Conservation (phyloP, 2,329 filamentous ascomycete species). For the Allantophomopsis cytisporea region DNA sequence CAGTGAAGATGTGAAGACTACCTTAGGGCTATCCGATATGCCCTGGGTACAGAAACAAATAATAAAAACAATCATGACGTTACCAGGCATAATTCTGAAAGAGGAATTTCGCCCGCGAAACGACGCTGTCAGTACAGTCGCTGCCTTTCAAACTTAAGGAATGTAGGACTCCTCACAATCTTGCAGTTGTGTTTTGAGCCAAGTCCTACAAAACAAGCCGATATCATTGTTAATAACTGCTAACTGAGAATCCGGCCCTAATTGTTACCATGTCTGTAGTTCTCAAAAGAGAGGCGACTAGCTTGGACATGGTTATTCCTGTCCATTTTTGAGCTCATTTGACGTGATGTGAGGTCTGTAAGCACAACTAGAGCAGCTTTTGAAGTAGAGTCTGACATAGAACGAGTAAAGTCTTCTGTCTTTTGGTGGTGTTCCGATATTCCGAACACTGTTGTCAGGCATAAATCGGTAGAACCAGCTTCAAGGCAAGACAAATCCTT, state of each 20-base stretch:
- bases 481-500: too few relatives aligned
- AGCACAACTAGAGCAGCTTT: too few relatives aligned
- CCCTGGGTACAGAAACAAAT: conserved; percentile 12
- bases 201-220: too few relatives aligned
- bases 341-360: too few relatives aligned
- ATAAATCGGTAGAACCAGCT: too few relatives aligned
- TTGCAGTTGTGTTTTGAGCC: too few relatives aligned
- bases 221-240: conserved; percentile 1
- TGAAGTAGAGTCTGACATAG: too few relatives aligned
- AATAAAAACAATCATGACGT: conserved; percentile 13
- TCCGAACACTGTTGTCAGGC: too few relatives aligned
- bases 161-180: conserved; percentile 1
- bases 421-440: too few relatives aligned
- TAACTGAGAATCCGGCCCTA: conserved; percentile 3
- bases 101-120: conserved; percentile 11
- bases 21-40: conserved; percentile 8
- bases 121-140: conserved; percentile 14
- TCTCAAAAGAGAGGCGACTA: conserved; percentile 3
- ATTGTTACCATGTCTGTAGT: conserved; percentile 4
- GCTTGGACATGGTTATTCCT: too few relatives aligned
- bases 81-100: conserved; percentile 11
- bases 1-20: conserved; percentile 5
- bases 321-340: too few relatives aligned
- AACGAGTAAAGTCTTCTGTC: too few relatives aligned
- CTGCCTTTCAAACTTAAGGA: conserved; percentile 9